Evolutionary conservation across 495 filamentous ascomycete species (phyloP).

Genomic region (Hyphodiscus hymeniophilus): DNA sequence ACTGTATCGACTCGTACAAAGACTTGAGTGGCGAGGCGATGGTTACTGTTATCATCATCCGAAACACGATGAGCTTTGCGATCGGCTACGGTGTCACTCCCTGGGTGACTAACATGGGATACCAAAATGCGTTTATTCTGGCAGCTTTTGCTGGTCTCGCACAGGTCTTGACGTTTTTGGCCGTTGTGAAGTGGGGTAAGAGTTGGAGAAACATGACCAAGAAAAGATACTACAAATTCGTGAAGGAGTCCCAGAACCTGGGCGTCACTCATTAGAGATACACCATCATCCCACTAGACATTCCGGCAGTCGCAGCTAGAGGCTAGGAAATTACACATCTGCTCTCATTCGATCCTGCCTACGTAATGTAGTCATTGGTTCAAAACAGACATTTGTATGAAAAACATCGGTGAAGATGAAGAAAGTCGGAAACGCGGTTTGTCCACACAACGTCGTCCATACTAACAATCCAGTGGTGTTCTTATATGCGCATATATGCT

Average conservation of each 20-base stretch:
- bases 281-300: no score
- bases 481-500: no score
- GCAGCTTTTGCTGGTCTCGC: constrained; percentile 34
- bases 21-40: constrained; percentile 56
- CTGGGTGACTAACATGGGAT: constrained; percentile 30
- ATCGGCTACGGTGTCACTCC: constrained; percentile 34
- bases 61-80: constrained; percentile 55
- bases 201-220: constrained; percentile 10
- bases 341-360: no score
- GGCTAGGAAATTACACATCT: no score
- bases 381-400: no score
- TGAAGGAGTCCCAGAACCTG: constrained; percentile 1
- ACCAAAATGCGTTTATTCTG: constrained; percentile 29
- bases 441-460: no score
- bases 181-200: constrained; percentile 13
- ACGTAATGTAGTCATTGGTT: no score
- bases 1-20: constrained; percentile 56
- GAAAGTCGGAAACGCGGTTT: no score
- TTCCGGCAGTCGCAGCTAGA: no score
- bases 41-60: constrained; percentile 54
- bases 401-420: no score
- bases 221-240: constrained; percentile 11
- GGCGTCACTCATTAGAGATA: not conserved
- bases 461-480: no score
- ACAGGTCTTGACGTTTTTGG: constrained; percentile 10